Evolutionary conservation across 306 rosid genomes (phyloP).

Genomic region (Sesbania bispinosa): DNA sequence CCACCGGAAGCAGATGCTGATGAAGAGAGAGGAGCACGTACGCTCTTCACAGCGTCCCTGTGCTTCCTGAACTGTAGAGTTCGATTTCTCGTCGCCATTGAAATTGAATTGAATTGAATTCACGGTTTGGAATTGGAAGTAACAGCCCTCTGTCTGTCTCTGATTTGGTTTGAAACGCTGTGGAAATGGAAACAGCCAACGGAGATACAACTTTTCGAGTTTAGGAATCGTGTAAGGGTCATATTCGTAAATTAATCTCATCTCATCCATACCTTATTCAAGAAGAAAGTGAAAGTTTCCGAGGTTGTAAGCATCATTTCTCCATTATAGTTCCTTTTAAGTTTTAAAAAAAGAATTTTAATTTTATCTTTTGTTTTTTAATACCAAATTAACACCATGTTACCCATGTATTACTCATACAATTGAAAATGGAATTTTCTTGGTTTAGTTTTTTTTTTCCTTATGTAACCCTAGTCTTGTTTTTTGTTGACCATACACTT

Average conservation of each 20-base stretch:
- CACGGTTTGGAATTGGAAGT: not conserved
- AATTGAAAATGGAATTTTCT: too few species aligned
- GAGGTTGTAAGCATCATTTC: too few species aligned
- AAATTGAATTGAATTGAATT: conserved; percentile 7
- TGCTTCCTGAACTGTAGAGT: conserved; percentile 44
- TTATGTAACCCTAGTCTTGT: too few species aligned
- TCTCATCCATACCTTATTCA: not conserved
- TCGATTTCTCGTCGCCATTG: conserved; percentile 81
- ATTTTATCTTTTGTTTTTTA: too few species aligned
- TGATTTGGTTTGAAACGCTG: not conserved
- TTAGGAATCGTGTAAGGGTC: not conserved
- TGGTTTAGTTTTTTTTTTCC: too few species aligned
- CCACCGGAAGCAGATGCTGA: conserved; percentile 57
- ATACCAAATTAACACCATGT: too few species aligned
- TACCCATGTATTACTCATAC: too few species aligned
- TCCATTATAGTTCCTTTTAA: too few species aligned
- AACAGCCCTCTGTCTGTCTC: not conserved
- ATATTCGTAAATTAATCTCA: not conserved
- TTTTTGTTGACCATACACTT: too few species aligned
- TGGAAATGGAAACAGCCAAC: not conserved
- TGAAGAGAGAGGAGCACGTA: conserved; percentile 69
- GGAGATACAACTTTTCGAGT: not conserved
- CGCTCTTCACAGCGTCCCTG: conserved; percentile 77
- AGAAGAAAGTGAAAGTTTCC: too few species aligned
- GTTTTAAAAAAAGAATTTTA: too few species aligned